phyloP scores from a whole-genome alignment of 495 filamentous ascomycete genomes.

The Penicillium canescens region DNA sequence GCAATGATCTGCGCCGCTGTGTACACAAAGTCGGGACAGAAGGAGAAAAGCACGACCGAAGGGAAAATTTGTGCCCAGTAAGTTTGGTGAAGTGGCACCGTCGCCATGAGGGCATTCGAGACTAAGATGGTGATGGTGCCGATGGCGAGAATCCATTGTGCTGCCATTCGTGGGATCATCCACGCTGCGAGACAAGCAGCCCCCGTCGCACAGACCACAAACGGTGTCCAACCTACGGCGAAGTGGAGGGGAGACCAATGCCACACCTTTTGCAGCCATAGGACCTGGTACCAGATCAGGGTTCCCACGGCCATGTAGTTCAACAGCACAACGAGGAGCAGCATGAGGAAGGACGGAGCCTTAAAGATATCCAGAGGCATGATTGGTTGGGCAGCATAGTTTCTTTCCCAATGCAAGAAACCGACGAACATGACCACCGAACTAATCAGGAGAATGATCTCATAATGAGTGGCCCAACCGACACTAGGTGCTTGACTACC shows the following conservation, averaged over 20 bases:
- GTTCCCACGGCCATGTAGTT: constrained; percentile 54
- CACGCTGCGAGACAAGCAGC: constrained; percentile 47
- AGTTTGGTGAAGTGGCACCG: constrained; percentile 46
- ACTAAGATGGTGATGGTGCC: constrained; percentile 40
- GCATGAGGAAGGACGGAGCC: constrained; percentile 45
- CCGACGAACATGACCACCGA: constrained; percentile 39
- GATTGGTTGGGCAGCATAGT: constrained; percentile 42
- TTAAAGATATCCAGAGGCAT: constrained; percentile 53
- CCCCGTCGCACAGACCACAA: constrained; percentile 38
- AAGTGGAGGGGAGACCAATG: constrained; percentile 45
- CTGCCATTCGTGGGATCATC: constrained; percentile 46
- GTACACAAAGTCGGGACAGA: constrained; percentile 53
- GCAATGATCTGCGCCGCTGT: constrained; percentile 56
- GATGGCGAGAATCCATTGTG: constrained; percentile 53
- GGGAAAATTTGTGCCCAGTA: constrained; percentile 56
- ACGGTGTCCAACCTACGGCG: constrained; percentile 44
- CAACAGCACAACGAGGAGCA: constrained; percentile 51
- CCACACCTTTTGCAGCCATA: constrained; percentile 48
- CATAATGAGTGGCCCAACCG: constrained; percentile 49
- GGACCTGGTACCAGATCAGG: constrained; percentile 48
- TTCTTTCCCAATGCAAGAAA: constrained; percentile 50
- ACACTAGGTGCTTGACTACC: constrained; percentile 50
- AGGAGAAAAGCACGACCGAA: constrained; percentile 41
- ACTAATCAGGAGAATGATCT: constrained; percentile 42
- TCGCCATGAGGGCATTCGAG: constrained; percentile 43